Evolutionary conservation across 2,329 filamentous ascomycete genomes (phyloP).

Genomic region (Fusarium continuum): DNA sequence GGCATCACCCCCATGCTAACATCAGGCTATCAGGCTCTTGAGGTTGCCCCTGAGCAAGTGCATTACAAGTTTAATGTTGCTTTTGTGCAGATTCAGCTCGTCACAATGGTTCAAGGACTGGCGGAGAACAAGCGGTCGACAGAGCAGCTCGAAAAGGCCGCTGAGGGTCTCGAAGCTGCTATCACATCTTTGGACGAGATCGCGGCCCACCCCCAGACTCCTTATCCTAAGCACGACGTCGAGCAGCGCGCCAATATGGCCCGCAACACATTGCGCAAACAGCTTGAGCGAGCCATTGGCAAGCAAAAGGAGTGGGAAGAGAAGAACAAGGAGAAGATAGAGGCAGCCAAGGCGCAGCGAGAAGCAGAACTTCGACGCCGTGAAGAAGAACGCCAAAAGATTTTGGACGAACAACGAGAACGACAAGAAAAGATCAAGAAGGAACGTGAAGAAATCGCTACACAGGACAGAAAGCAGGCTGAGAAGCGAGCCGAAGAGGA

Average conservation of each 20-base stretch:
- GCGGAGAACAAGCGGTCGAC: constrained; percentile 80
- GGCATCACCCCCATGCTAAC: constrained; percentile 17
- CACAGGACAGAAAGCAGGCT: constrained; percentile 77
- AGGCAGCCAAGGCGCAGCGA: constrained; percentile 79
- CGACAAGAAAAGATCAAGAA: constrained; percentile 83
- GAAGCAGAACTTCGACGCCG: constrained; percentile 81
- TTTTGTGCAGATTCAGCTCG: constrained; percentile 95
- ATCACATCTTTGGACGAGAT: constrained; percentile 77
- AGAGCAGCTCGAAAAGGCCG: constrained; percentile 81
- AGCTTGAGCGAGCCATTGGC: constrained; percentile 85
- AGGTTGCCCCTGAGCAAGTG: constrained; percentile 81
- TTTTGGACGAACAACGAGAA: constrained; percentile 75
- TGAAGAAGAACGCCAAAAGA: constrained; percentile 77
- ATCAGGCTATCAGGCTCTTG: constrained; percentile 67
- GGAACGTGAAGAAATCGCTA: constrained; percentile 82
- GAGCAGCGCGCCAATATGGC: constrained; percentile 98
- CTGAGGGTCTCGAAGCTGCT: constrained; percentile 82
- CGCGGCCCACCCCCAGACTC: constrained; percentile 71
- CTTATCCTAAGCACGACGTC: constrained; percentile 89
- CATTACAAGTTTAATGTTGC: constrained; percentile 98
- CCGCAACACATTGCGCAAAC: constrained; percentile 90
- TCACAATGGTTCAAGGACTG: constrained; percentile 78
- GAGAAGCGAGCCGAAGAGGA: constrained; percentile 63
- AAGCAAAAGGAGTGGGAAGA: constrained; percentile 92
- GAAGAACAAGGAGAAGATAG: constrained; percentile 88